Base-by-base conservation (phyloP, 2,329 filamentous ascomycete genomes). In the Aspergillus transmontanensis region DNA sequence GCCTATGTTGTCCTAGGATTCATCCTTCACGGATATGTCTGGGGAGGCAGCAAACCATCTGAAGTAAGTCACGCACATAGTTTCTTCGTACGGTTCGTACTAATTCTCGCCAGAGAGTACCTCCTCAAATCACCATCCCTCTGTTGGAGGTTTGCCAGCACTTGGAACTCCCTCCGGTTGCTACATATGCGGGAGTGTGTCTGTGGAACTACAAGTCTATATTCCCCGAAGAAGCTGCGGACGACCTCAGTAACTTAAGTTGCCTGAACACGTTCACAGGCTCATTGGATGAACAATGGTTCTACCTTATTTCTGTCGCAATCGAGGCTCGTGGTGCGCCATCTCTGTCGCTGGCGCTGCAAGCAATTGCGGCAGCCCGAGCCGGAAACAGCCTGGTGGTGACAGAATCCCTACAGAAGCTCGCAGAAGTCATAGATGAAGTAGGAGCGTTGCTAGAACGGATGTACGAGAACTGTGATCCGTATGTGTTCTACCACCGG, bases 151-250 rank as follows among this genome's bases (percentile, higher is more conserved):
- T 96, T 54, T 94, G 92, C 69, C 83, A 86, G 51, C 87, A 88
- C 65, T 86, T 99, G 21, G 92, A 98, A 73, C 84, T 99, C 30
- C 94, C 92, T 7, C 92, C 94, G 1, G 94, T 99, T 32, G 95
- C 94, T 55, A 97, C 94, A 21, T 99, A 97, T 76, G 93, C 95
- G 7, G 92, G 90, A 9, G 84, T 97, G 4, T 94, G 92, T 68
- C 84, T 99, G 30, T 99, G 95, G 95, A 99, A 99, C 80, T 98
- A 93, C 84, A 94, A 94, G 78, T 92, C 94, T 0, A 86, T 98
- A 60, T 97, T 98, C 74, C 81, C 88, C 64, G 87, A 92, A 66
- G 94, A 97, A 77, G 86, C 87, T 41, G 87, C 95, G 62, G 92
- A 96, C 73, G 88, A 88, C 67, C 85, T 98, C 53, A 90, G 95